Evolutionary conservation across 176 grass and related monocot genomes (phyloP), one percentile per base, ranked within the genome.

Genomic region (Carex scoparia): DNA sequence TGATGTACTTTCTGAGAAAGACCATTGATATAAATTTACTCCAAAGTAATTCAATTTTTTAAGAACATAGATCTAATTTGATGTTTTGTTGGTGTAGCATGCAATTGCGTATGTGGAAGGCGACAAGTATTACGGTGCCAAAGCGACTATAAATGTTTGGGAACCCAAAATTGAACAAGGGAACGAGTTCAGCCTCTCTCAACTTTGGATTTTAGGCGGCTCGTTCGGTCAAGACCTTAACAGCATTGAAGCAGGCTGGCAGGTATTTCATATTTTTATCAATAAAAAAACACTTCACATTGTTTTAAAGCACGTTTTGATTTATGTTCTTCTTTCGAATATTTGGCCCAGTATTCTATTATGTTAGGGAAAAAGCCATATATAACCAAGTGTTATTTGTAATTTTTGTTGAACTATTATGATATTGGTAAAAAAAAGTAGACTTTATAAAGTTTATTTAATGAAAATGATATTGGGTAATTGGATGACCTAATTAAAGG

Each of bases 141-240:
- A 95, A 88, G 96, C 90, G 49, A 94, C 91, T 74, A 95, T 98
- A 76, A 98, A 95, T 90, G 93, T 98, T 4, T 98, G 96, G 96
- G 89, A 85, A 54, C 91, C 96, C 33, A 92, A 89, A 87, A 95
- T 98, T 31, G 86, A 92, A 90, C 91, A 92, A 83, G 59, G 88
- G 0, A 90, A 92, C 64, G 96, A 98, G 84, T 98, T 98, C 73
- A 98, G 96, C 84, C 75, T 94, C 65, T 95, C 91, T 55, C 93
- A 98, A 80, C 89, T 98, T 59, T 98, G 93, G 96, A 91, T 98
- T 79, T 84, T 95, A 54, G 93, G 91, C 51, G 95, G 91, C 0
- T 94, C 91, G 63, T 97, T 97, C 2, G 91, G 89, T 40, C 84
- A 90, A 82, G 91, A 98, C 79, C 89, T 95, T 57, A 98, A 95